Conservation (phyloP, 2,329 filamentous ascomycete species). For the Penicillium glabrum region DNA sequence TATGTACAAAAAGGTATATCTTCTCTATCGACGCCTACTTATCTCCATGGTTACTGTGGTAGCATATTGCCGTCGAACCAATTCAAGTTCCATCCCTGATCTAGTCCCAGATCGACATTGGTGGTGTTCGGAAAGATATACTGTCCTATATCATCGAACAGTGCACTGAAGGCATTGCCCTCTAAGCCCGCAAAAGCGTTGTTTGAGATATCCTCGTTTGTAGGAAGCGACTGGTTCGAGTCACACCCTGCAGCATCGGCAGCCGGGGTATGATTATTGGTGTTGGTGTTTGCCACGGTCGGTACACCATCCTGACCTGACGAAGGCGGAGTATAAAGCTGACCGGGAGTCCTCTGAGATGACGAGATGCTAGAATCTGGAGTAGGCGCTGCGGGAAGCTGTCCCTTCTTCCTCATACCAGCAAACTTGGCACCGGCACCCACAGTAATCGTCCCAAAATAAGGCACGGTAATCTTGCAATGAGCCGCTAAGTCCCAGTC, state of each 20-base stretch:
- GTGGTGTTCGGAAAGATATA: constrained; percentile 27
- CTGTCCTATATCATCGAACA: constrained; percentile 25
- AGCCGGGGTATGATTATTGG: neutral
- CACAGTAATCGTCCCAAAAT: constrained; percentile 47
- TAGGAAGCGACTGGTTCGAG: neutral
- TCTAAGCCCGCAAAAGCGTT: constrained; percentile 23
- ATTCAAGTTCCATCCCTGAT: constrained; percentile 42
- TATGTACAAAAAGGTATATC: neutral
- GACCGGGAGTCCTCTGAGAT: constrained; percentile 10
- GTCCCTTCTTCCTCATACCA: constrained; percentile 8
- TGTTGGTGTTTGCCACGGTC: neutral
- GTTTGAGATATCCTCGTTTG: constrained; percentile 12
- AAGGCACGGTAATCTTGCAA: constrained; percentile 47
- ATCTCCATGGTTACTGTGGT: neutral
- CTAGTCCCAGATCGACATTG: constrained; percentile 35
- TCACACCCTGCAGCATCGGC: neutral
- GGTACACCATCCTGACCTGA: constrained; percentile 19
- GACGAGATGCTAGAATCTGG: neutral
- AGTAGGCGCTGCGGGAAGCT: constrained; percentile 10
- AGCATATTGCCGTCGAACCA: constrained; percentile 29
- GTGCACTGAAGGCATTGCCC: constrained; percentile 20
- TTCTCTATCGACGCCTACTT: neutral
- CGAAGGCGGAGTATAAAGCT: constrained; percentile 26
- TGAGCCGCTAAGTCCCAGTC: constrained; percentile 1
- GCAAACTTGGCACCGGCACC: constrained; percentile 35